Base-by-base conservation (phyloP, 129 eudicot species). In the Escallonia herrerae region DNA sequence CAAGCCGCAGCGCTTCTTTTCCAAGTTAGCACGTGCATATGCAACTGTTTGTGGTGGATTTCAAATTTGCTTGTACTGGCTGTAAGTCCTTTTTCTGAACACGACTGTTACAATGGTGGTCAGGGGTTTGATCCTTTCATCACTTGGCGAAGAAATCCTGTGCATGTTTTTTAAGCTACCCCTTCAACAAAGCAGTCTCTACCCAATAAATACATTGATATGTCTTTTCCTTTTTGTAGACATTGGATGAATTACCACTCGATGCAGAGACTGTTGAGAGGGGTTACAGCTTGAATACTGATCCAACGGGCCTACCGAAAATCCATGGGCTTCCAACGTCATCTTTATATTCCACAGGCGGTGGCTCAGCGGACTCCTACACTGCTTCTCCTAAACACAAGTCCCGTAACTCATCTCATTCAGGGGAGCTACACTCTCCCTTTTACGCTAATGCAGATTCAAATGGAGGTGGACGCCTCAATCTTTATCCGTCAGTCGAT, bases 191-290 rank as follows among this genome's bases (percentile, higher is more conserved):
- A 1, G 33, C 33, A n/a, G n/a, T 22, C 33, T 22, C 33, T 22
- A 22, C 33, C 33, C 33, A 0, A 22, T 22, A 22, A 22, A 22
- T 22, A 0, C 33, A 22, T 22, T 22, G 33, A 22, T 22, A 0
- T 1, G 33, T 22, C 33, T 22, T 22, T 22, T 22, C 33, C 58
- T 14, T 57, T 55, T 47, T 76, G 60, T 50, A 93, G 99, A 87
- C 88, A 14, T 64, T 93, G 82, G 99, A 93, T 78, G 99, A 93
- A 68, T 77, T 93, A 59, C 99, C 99, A 6, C 84, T 86, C 15
- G 99, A 93, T 68, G 99, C 99, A 44, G 99, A 93, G 61, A 73
- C 90, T 0, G 84, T 93, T 33, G 96, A 89, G 76, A 84, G 87
- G 74, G 99, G 99, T 57, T 89, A 93, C 82, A 84, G 86, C 64